Evolutionary conservation across 2,329 filamentous ascomycete genomes (phyloP).

Genomic region (Neocatenulostroma microsporum): DNA sequence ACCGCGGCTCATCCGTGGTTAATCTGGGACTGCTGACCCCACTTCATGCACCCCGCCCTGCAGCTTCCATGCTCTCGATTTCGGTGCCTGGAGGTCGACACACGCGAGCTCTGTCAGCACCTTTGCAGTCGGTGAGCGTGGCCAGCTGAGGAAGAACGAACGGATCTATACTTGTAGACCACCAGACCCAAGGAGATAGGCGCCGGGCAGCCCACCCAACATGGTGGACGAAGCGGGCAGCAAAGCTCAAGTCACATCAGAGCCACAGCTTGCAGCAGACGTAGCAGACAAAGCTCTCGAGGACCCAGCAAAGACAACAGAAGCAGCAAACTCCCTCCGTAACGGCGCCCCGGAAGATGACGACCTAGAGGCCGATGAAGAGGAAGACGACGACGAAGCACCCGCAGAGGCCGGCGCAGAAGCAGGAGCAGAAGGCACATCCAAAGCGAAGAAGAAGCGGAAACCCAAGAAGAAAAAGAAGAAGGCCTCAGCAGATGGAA

Average conservation of each 20-base stretch:
- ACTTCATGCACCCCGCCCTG: too few relatives aligned
- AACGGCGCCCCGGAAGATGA: slow-evolving; percentile 6
- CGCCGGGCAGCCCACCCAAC: neutral
- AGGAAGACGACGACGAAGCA: slow-evolving; percentile 16
- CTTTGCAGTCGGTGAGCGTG: too few relatives aligned
- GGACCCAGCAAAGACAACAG: slow-evolving; percentile 8
- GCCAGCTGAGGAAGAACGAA: too few relatives aligned
- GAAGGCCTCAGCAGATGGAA: slow-evolving; percentile 13
- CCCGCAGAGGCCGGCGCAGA: slow-evolving; percentile 7
- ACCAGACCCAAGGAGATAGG: too few relatives aligned
- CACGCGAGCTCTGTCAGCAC: too few relatives aligned
- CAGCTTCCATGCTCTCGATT: too few relatives aligned
- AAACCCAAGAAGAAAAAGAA: slow-evolving; percentile 20
- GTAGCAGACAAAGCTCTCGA: slow-evolving; percentile 16
- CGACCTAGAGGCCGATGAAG: slow-evolving; percentile 15
- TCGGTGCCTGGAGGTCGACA: too few relatives aligned
- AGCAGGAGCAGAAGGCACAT: slow-evolving; percentile 11
- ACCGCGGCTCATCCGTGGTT: too few relatives aligned
- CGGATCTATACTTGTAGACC: too few relatives aligned
- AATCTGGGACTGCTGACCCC: too few relatives aligned
- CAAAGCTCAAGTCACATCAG: slow-evolving; percentile 5
- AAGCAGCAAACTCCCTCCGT: slow-evolving; percentile 9
- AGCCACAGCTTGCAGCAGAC: slow-evolving; percentile 13
- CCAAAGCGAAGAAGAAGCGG: too few relatives aligned
- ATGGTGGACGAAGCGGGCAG: slow-evolving; percentile 7